These are phyloP conservation scores for Kwoniella mangroviensis DNA, from an alignment of 768 basidiomycete species.

Conservation along the genomic window DNA sequence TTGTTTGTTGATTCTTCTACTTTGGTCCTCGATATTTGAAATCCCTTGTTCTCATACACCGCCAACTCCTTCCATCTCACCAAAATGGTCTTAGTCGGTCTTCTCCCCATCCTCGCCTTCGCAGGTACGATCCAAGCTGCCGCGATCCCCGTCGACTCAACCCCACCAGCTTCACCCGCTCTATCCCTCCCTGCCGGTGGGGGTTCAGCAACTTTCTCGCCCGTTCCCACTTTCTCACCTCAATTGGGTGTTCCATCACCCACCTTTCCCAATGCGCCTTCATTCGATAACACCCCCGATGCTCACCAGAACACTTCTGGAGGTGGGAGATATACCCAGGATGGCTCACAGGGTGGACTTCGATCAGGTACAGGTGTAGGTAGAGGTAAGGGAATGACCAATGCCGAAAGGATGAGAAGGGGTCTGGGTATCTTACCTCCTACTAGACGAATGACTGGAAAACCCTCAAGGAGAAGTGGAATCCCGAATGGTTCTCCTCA, in stretches of 20 bases:
- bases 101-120: constrained; percentile 23
- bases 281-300: not conserved
- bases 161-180: constrained; percentile 17
- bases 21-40: too few relatives aligned
- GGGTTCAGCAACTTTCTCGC: constrained; percentile 22
- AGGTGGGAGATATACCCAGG: not conserved
- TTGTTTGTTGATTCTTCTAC: too few relatives aligned
- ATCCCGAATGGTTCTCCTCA: constrained; percentile 3
- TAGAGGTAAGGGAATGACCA: constrained; percentile 30
- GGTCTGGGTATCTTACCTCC: constrained; percentile 43
- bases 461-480: constrained; percentile 14
- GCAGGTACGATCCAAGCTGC: constrained; percentile 12
- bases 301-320: not conserved
- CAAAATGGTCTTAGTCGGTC: constrained; percentile 27
- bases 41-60: not conserved
- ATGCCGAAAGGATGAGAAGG: constrained; percentile 37
- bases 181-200: constrained; percentile 2
- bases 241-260: constrained; percentile 16
- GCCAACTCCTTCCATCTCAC: not conserved
- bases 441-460: constrained; percentile 34
- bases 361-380: constrained; percentile 8
- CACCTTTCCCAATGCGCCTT: constrained; percentile 2
- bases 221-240: constrained; percentile 20
- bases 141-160: constrained; percentile 18
- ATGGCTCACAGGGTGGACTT: not conserved